Evolutionary conservation across 805 yeast genomes (phyloP), one percentile per base, ranked within the genome.

Genomic region (Candida maltosa): DNA sequence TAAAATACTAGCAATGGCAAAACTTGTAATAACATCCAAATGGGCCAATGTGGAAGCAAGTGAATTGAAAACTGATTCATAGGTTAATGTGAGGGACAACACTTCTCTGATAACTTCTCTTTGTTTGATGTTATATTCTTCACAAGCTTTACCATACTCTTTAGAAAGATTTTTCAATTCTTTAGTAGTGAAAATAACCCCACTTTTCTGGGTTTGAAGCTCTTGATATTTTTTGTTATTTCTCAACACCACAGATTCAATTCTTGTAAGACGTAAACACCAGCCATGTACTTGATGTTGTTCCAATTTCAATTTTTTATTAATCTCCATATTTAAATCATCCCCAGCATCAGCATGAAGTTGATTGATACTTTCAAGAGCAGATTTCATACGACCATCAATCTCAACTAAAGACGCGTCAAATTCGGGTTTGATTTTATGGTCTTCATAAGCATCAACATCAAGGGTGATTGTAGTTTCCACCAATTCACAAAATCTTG

Each of bases 261-360:
- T 81, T 57, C 98, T 76, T 1, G 98, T 93, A 16, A 93, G 75
- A 47, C 97, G 72, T 72, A 91, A 77, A 57, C 96, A 87, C 95
- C 96, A 89, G 15, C 97, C 97, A 57, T 87, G 94, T 18, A 75
- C 77, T 42, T 75, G 84, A 53, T 91, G 96, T 37, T 83, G 78
- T 55, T 93, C 98, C 32, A 93, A 62, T 56, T 93, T 93, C 45
- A 93, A 70, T 57, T 88, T 88, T 63, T 88, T 87, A 39, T 87
- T 96, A 3, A 83, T 69, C 40, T 89, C 97, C 59, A 88, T 77
- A 10, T 76, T 75, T 24, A 93, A 71, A 46, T 83, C 93, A 22
- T 81, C 85, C 2, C 83, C 87, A 3, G 80, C 80, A 5, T 72
- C 70, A 27, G 64, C 55, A 54, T 88, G 95, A 30, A 79, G 72